A percentile compares a stretch with the other conserved stretches of the same genome.
Evolutionary conservation across 2,329 filamentous ascomycete genomes (phyloP).

Genomic region (Fusarium virguliforme): DNA sequence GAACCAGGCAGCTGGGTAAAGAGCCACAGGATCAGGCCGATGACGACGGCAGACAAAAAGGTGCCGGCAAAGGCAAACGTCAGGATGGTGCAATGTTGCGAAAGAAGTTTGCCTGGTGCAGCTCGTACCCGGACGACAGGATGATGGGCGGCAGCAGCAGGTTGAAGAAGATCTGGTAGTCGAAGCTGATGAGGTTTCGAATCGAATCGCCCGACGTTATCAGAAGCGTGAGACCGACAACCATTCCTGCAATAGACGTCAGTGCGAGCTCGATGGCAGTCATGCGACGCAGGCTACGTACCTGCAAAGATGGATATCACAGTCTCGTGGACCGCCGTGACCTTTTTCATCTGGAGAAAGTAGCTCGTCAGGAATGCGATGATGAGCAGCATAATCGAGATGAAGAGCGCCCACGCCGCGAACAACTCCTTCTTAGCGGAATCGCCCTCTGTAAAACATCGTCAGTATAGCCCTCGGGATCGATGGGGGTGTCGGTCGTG

Average conservation of each 20-base stretch:
- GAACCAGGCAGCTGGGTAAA: constrained; percentile 91
- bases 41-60: constrained; percentile 95
- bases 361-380: constrained; percentile 97
- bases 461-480: constrained; percentile 40
- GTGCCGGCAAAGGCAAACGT: constrained; percentile 98
- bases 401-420: constrained; percentile 97
- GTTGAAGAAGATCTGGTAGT: constrained; percentile 99
- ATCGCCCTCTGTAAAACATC: constrained; percentile 73
- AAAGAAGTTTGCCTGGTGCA: constrained; percentile 99
- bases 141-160: constrained; percentile 98
- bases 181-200: constrained; percentile 92
- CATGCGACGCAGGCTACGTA: constrained; percentile 53
- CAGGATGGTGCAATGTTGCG: constrained; percentile 95
- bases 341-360: constrained; percentile 94
- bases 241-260: constrained; percentile 79
- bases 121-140: constrained; percentile 94
- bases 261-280: constrained; percentile 45
- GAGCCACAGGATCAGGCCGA: constrained; percentile 88
- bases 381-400: constrained; percentile 94
- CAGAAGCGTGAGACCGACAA: constrained; percentile 90
- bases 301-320: constrained; percentile 98
- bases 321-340: constrained; percentile 97
- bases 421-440: constrained; percentile 94
- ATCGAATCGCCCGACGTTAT: constrained; percentile 87
- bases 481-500: constrained; percentile 10